Evolutionary conservation across 2,329 filamentous ascomycete species (phyloP), one percentile per base, ranked within the genome.

Genomic region (Fusarium palustre): DNA sequence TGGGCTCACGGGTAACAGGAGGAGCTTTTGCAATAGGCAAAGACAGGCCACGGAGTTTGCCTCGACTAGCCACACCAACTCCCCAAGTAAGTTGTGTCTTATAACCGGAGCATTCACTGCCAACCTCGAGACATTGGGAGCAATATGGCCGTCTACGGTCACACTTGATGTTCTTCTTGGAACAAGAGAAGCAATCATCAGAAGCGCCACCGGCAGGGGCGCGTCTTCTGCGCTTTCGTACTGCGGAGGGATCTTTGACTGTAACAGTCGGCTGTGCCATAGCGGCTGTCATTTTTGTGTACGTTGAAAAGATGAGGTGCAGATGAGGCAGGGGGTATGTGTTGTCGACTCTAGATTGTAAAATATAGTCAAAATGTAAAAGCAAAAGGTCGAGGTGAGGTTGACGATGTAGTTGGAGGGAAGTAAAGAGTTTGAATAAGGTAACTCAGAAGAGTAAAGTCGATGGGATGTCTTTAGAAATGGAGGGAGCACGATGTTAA

Each of bases 1-100:
- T 88, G 53, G 78, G 75, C 58, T 82, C 79, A 50, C 80, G 81
- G 43, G 83, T 79, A 72, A 87, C 86, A 1, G 87, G 86, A 24
- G 86, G 85, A 12, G 86, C 81, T 77, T 89, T 89, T 58, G 88
- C 88, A 66, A 91, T 86, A 61, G 88, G 88, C 60, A 97, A 84
- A 59, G 94, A 94, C 72, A 97, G 85, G 39, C 95, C 95, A 66
- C 95, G 89, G 68, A 98, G 89, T 84, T 98, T 98, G 77, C 95
- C 95, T 76, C 95, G 90, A 81, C 94, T 97, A 59, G 95, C 95
- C 62, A 98, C 95, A 53, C 95, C 95, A 48, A 97, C 93, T 42
- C 94, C 94, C 95, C 95, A 98, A 47, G 95, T 98, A 80, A 98
- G 86, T 74, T 95, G 94, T 18, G 95, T 98, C 83, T 97, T 97